A percentile compares a stretch with the other conserved stretches of the same genome.
Conservation (phyloP, 352 stramenopile genomes). For the Hyphochytrium catenoides region DNA sequence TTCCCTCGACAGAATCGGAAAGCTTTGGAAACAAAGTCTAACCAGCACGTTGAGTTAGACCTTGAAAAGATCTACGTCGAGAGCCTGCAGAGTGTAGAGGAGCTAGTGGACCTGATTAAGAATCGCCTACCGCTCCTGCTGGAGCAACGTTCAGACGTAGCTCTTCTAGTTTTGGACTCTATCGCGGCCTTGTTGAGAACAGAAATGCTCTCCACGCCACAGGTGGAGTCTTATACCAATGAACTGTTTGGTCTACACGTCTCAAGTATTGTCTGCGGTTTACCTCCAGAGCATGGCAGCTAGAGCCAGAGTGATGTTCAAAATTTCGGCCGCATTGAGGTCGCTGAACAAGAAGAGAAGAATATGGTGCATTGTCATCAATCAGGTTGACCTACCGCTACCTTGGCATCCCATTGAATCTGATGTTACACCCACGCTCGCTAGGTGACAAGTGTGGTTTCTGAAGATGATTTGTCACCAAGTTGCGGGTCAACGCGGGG, state of each 20-base stretch:
- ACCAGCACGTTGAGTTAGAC: no score
- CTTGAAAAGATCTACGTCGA: slow-evolving; percentile 1
- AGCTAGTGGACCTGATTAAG: slow-evolving; percentile 18
- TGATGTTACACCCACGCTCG: slow-evolving; percentile 44
- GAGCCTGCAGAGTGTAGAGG: background rate
- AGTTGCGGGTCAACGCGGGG: slow-evolving; percentile 7
- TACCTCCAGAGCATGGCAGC: background rate
- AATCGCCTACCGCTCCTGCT: slow-evolving; percentile 27
- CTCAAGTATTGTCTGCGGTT: background rate
- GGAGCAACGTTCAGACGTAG: slow-evolving; percentile 36
- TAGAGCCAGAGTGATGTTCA: slow-evolving; percentile 1
- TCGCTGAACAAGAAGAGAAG: slow-evolving; percentile 9
- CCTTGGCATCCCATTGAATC: slow-evolving; percentile 45
- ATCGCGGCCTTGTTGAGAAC: slow-evolving; percentile 39
- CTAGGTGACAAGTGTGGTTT: background rate
- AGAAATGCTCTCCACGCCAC: slow-evolving; percentile 31
- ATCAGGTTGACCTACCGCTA: slow-evolving; percentile 52
- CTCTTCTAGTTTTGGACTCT: slow-evolving; percentile 49
- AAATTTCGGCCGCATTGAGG: background rate
- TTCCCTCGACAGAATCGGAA: no score
- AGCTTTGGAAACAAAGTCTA: no score
- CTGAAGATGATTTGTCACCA: background rate
- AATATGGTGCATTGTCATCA: slow-evolving; percentile 31
- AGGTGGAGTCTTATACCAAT: slow-evolving; percentile 17
- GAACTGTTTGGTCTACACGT: background rate